These are phyloP conservation scores for Hypomontagnella submonticulosa DNA, from an alignment of 495 filamentous ascomycete species.

Conservation along the genomic window DNA sequence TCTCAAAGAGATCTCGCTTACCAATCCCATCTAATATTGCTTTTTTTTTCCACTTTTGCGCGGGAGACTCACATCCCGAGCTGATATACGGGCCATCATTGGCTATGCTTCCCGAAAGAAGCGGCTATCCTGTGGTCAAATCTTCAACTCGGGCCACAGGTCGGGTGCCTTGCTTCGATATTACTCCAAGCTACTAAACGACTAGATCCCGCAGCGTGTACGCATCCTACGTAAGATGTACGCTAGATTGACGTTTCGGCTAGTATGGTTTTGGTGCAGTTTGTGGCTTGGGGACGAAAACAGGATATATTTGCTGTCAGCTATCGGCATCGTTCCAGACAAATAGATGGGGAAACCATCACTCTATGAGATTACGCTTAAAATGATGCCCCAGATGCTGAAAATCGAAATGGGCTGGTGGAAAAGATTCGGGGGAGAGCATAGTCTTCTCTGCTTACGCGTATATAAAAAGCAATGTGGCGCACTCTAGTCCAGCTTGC, in stretches of 20 bases:
- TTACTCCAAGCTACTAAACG: neutral
- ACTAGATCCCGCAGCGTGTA: neutral
- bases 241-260: conserved; percentile 8
- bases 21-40: conserved; percentile 6
- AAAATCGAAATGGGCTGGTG: no score
- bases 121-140: neutral
- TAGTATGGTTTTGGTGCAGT: neutral
- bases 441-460: conserved; percentile 10
- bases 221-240: conserved; percentile 7
- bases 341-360: no score
- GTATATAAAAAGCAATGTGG: conserved; percentile 17
- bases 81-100: conserved; percentile 12
- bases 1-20: conserved; percentile 5
- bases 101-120: neutral
- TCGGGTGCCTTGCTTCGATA: conserved; percentile 1
- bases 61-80: conserved; percentile 9
- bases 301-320: neutral
- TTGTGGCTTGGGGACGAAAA: neutral
- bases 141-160: neutral
- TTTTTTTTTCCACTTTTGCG: conserved; percentile 5
- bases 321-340: no score
- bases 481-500: conserved; percentile 10
- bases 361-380: no score
- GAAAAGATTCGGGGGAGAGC: no score
- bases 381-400: no score